phyloP scores from a whole-genome alignment of 495 filamentous ascomycete genomes.

The Penicillium pancosmium region DNA sequence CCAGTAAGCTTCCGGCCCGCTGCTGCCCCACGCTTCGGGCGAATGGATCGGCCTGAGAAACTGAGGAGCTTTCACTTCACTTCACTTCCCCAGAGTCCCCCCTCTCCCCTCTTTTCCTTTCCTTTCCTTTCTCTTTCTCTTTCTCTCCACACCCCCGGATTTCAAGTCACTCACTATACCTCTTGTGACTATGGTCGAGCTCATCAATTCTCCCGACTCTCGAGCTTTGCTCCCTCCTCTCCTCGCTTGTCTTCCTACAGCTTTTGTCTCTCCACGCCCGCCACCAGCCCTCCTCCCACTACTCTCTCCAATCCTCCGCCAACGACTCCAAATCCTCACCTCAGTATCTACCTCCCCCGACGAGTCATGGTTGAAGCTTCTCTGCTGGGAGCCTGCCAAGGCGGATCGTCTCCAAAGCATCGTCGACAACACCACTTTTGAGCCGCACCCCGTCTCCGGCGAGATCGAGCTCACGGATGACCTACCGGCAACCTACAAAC shows the following conservation, averaged over 20 bases:
- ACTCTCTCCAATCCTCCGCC: constrained; percentile 88
- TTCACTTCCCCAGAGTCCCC: constrained; percentile 2
- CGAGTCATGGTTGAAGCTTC: constrained; percentile 85
- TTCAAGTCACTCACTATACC: neutral
- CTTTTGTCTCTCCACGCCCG: constrained; percentile 75
- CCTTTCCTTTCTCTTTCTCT: neutral
- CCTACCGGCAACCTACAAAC: constrained; percentile 64
- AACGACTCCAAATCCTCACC: constrained; percentile 79
- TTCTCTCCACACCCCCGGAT: neutral
- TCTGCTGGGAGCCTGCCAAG: constrained; percentile 77
- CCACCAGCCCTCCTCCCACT: constrained; percentile 77
- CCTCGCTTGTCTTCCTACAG: constrained; percentile 83
- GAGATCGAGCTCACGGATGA: constrained; percentile 80
- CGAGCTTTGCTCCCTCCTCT: constrained; percentile 70
- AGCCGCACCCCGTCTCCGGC: constrained; percentile 90
- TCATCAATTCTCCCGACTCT: constrained; percentile 66
- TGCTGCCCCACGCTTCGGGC: constrained; percentile 29
- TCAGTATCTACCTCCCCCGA: constrained; percentile 52
- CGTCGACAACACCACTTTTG: constrained; percentile 68
- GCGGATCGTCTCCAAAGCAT: constrained; percentile 67
- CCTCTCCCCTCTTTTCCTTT: constrained; percentile 6
- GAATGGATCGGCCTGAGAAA: neutral
- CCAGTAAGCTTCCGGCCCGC: constrained; percentile 6
- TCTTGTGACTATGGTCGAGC: constrained; percentile 46
- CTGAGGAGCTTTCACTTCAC: constrained; percentile 1